Percentiles rank a stretch among this genome's conserved stretches.
Conservation (phyloP, 140 eudicot species). For the Flaveria floridana region DNA sequence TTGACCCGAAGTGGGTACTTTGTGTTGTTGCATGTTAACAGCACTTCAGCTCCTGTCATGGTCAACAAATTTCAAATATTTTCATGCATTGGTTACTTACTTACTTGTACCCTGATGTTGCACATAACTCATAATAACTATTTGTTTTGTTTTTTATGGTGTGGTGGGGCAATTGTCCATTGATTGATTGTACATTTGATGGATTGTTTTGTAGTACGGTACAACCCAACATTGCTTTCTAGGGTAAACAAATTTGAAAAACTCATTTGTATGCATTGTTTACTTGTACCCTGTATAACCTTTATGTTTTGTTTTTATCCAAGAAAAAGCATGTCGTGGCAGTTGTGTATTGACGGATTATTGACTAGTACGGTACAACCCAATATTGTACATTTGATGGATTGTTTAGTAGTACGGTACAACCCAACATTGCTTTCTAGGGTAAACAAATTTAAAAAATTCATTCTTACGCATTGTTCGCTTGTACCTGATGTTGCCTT, state of each 20-base stretch:
- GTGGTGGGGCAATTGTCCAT: background rate
- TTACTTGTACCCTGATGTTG: slow-evolving; percentile 10
- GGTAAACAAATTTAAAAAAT: no score
- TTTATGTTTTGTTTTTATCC: background rate
- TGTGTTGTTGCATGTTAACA: slow-evolving; percentile 62
- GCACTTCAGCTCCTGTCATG: slow-evolving; percentile 64
- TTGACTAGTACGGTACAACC: slow-evolving; percentile 24
- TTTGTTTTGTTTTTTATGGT: no score
- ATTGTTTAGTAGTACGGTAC: slow-evolving; percentile 12
- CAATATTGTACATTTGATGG: background rate
- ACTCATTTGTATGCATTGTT: background rate
- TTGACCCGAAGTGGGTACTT: slow-evolving; percentile 38
- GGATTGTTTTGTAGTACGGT: background rate
- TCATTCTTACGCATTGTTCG: no score
- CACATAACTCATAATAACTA: background rate
- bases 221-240: background rate
- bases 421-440: background rate
- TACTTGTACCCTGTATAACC: background rate
- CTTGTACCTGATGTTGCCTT: background rate
- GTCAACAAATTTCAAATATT: background rate
- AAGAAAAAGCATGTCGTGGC: background rate
- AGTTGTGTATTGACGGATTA: background rate
- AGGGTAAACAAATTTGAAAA: no score
- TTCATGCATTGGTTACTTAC: slow-evolving; percentile 3
- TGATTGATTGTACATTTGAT: background rate